Evolutionary conservation across 2,329 filamentous ascomycete genomes (phyloP), one percentile per base, ranked within the genome.

Genomic region (Talaromyces amestolkiae): DNA sequence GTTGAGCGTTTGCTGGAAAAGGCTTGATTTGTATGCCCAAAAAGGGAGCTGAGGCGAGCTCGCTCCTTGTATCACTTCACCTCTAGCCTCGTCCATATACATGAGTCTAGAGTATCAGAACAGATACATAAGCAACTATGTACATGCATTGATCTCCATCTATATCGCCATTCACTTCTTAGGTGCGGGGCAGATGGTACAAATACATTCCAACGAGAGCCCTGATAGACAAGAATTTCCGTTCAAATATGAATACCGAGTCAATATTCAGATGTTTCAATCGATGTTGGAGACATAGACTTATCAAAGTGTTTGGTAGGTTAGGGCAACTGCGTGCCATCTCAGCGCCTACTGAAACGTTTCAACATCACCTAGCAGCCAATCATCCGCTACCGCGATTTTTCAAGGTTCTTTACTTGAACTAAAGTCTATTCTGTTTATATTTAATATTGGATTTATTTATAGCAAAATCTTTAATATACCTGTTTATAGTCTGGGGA

Each of bases 1-100:
- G 51, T 66, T 47, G 61, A 43, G 39, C n/a, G 11, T 49, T 63
- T 49, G 59, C 31, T 65, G 8, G 31, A 51, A 11, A 66, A 71
- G 45, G 69, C 60, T 43, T 62, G 47, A 62, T 33, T 0, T 17
- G 22, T 49, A 37, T 37, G 11, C n/a, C 11, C 11, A 17, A 4
- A 5, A 31, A 4, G 24, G 13, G 19, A 11, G 3, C 19, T 47
- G 53, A 19, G 27, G 31, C 53, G 53, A 56, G 53, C 31, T n/a
- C 10, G n/a, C n/a, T 9, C 7, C 8, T 22, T 22, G 19, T 56
- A 58, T 58, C 31, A 39, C 13, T 22, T 39, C 53, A 31, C 11
- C 1, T 37, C 22, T 31, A 7, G 27, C 27, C 27, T 7, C 13
- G 13, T 10, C 24, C 10, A 39, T 39, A n/a, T n/a, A 17, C 4